A percentile compares a stretch with the other conserved stretches of the same genome.
Evolutionary conservation across 805 yeast species (phyloP).

Genomic region (Middelhovenomyces tepae): DNA sequence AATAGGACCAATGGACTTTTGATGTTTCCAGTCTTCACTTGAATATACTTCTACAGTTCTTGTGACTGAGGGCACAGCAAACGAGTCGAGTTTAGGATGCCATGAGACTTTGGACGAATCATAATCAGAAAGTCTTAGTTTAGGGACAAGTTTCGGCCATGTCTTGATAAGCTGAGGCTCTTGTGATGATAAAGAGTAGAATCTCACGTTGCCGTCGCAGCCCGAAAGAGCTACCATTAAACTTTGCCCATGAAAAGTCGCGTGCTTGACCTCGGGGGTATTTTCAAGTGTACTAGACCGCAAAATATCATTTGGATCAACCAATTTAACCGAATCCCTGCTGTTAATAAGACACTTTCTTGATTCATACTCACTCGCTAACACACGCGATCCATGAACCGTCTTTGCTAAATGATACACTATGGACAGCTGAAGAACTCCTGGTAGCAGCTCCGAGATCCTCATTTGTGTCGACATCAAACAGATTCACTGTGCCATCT

Average conservation of each 20-base stretch:
- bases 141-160: constrained; percentile 23
- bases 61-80: constrained; percentile 55
- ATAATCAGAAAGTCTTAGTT: constrained; percentile 28
- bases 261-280: constrained; percentile 38
- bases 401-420: constrained; percentile 25
- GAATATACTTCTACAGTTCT: constrained; percentile 24
- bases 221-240: constrained; percentile 23
- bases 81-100: constrained; percentile 59
- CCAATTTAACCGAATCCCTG: constrained; percentile 25
- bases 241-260: constrained; percentile 33
- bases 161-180: constrained; percentile 18
- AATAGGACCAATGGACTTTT: constrained; percentile 11
- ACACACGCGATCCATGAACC: constrained; percentile 28
- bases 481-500: constrained; percentile 32
- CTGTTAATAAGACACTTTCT: too few relatives aligned
- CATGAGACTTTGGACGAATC: constrained; percentile 53
- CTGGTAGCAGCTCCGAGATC: constrained; percentile 19
- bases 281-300: constrained; percentile 34
- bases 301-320: constrained; percentile 27
- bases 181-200: constrained; percentile 22
- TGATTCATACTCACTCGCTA: constrained; percentile 28
- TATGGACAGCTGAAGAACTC: constrained; percentile 27
- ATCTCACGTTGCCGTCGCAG: constrained; percentile 27
- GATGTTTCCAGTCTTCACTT: constrained; percentile 20
- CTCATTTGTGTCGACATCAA: constrained; percentile 20